Evolutionary conservation across 176 grass and related monocot genomes (phyloP).

Genomic region (Oropetium thomaeum): DNA sequence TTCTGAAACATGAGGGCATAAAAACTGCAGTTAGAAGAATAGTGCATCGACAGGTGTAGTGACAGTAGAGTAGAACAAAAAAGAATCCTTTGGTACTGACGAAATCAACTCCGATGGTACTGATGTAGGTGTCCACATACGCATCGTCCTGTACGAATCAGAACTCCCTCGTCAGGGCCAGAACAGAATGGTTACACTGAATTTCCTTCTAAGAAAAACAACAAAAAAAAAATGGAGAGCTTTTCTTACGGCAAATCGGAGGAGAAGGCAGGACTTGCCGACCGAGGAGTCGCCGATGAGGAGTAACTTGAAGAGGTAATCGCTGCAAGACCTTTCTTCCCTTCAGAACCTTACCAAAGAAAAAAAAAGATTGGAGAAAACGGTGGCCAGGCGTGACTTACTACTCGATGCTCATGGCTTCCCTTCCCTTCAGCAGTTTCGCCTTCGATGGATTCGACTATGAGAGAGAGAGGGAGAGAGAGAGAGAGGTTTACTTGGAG

Average conservation of each 20-base stretch:
- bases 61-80: not conserved
- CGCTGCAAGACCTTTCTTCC: constrained; percentile 39
- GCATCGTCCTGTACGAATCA: constrained; percentile 71
- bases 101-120: constrained; percentile 98
- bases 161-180: constrained; percentile 4
- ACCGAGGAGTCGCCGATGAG: constrained; percentile 98
- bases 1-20: constrained; percentile 47
- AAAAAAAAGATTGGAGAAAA: constrained; percentile 5
- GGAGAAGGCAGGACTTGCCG: constrained; percentile 90
- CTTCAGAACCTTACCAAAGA: not conserved
- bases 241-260: constrained; percentile 70
- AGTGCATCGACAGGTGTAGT: not conserved
- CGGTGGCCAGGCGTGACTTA: constrained; percentile 21
- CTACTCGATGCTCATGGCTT: constrained; percentile 74
- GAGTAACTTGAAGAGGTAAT: constrained; percentile 99
- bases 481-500: too few species aligned
- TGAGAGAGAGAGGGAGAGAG: constrained; percentile 24
- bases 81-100: constrained; percentile 46
- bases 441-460: not conserved
- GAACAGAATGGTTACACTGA: not conserved
- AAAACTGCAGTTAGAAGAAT: not conserved
- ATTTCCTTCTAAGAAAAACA: not conserved
- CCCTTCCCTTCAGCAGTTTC: not conserved
- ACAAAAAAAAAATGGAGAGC: not conserved
- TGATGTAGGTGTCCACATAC: constrained; percentile 91